Evolutionary conservation across 1,284 basidiomycete genomes (phyloP).

Genomic region (Ganoderma meredithae): DNA sequence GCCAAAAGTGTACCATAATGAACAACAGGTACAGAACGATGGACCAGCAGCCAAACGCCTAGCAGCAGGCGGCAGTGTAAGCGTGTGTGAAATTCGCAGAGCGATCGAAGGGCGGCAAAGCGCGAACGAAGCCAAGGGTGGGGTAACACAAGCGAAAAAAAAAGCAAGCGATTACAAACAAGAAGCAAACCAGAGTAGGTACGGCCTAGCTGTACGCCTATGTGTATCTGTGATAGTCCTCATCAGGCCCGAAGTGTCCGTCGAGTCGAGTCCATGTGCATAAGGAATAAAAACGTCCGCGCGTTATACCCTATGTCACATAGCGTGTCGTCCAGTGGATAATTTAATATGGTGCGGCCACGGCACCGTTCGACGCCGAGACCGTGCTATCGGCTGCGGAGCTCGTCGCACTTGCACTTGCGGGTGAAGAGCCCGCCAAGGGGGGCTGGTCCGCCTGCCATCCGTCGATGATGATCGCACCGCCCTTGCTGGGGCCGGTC

Average conservation of each 20-base stretch:
- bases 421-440: neutral
- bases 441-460: constrained; percentile 30
- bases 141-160: constrained; percentile 1
- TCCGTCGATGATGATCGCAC: constrained; percentile 43
- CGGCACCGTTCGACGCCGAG: neutral
- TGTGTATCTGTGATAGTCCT: constrained; percentile 9
- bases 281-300: constrained; percentile 1
- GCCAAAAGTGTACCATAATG: constrained; percentile 25
- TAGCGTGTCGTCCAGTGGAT: constrained; percentile 8
- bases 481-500: constrained; percentile 51
- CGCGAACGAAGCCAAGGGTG: constrained; percentile 3
- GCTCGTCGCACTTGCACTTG: neutral
- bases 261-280: constrained; percentile 6
- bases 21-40: constrained; percentile 21
- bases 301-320: constrained; percentile 2
- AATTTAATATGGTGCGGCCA: constrained; percentile 12
- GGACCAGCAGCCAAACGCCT: constrained; percentile 26
- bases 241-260: constrained; percentile 1
- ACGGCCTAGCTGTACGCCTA: constrained; percentile 22
- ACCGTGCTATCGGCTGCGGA: neutral
- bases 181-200: constrained; percentile 22
- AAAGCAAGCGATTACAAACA: constrained; percentile 10
- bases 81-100: constrained; percentile 11
- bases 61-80: constrained; percentile 15
- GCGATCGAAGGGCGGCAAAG: constrained; percentile 8